Conservation (phyloP, 495 filamentous ascomycete species). For the Aspergillus bridgeri region DNA sequence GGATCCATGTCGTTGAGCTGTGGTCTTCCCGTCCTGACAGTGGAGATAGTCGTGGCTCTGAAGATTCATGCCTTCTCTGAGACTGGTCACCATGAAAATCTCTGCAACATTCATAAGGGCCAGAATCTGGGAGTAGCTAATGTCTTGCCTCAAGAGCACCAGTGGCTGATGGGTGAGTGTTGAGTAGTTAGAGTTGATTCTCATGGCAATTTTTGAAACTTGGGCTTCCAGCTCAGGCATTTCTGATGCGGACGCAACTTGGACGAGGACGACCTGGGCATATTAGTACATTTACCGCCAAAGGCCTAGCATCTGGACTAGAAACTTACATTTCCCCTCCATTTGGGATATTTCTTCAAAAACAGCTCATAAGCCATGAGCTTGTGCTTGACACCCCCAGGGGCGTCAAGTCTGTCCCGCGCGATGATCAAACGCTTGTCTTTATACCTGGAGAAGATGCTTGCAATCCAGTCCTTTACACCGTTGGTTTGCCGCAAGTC, state of each 20-base stretch:
- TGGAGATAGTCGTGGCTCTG: conserved; percentile 83
- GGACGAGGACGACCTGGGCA: conserved; percentile 67
- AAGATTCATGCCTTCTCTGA: conserved; percentile 90
- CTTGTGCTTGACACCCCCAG: conserved; percentile 84
- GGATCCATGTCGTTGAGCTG: conserved; percentile 70
- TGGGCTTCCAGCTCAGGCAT: conserved; percentile 74
- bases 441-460: conserved; percentile 66
- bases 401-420: conserved; percentile 81
- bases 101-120: conserved; percentile 80
- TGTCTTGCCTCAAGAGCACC: conserved; percentile 87
- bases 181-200: conserved; percentile 78
- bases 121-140: conserved; percentile 78
- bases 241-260: conserved; percentile 78
- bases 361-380: conserved; percentile 84
- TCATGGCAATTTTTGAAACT: conserved; percentile 79
- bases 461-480: conserved; percentile 68
- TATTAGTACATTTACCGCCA: background rate
- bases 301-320: background rate
- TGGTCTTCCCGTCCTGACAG: conserved; percentile 72
- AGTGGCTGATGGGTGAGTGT: conserved; percentile 80
- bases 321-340: conserved; percentile 62
- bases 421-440: conserved; percentile 84
- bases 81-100: conserved; percentile 78
- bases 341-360: conserved; percentile 78
- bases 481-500: conserved; percentile 60